A percentile compares a stretch with the other conserved stretches of the same genome.
Evolutionary conservation across 805 yeast species (phyloP).

Genomic region (Cyberlindnera misumaiensis): DNA sequence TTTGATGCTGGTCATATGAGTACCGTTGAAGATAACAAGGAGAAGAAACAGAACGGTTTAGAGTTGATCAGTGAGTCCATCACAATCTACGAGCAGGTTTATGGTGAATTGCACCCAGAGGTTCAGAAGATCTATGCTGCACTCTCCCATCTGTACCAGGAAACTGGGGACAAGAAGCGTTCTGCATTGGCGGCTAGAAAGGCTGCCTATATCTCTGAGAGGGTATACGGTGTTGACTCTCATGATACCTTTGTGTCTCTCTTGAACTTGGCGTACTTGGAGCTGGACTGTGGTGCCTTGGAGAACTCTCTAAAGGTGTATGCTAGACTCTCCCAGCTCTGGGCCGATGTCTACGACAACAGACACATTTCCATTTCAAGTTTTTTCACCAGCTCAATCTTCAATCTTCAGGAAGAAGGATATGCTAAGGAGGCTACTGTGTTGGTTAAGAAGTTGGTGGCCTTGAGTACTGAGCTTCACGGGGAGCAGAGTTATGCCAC

Average conservation of each 20-base stretch:
- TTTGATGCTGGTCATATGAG: constrained; percentile 50
- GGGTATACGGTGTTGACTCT: constrained; percentile 76
- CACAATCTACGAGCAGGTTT: constrained; percentile 71
- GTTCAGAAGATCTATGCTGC: constrained; percentile 65
- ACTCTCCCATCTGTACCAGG: constrained; percentile 62
- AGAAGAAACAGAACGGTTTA: constrained; percentile 50
- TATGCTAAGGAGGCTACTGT: constrained; percentile 40
- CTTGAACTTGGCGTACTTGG: constrained; percentile 69
- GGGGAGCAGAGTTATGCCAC: constrained; percentile 57
- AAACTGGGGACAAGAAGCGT: constrained; percentile 45
- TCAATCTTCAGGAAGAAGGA: constrained; percentile 48
- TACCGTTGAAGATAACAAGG: constrained; percentile 13
- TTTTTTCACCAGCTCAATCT: constrained; percentile 54
- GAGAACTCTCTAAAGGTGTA: constrained; percentile 57
- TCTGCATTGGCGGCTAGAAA: constrained; percentile 63
- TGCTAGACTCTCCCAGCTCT: constrained; percentile 49
- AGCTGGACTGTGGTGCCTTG: constrained; percentile 51
- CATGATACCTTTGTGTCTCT: constrained; percentile 66
- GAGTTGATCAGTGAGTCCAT: constrained; percentile 63
- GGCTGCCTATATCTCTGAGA: constrained; percentile 68
- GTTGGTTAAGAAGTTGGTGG: constrained; percentile 48
- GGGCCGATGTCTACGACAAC: constrained; percentile 47
- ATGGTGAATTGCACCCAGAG: constrained; percentile 73
- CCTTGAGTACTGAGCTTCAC: constrained; percentile 41
- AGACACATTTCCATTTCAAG: constrained; percentile 65